Evolutionary conservation across 176 grass and related monocot genomes (phyloP).

Genomic region (Lolium rigidum): DNA sequence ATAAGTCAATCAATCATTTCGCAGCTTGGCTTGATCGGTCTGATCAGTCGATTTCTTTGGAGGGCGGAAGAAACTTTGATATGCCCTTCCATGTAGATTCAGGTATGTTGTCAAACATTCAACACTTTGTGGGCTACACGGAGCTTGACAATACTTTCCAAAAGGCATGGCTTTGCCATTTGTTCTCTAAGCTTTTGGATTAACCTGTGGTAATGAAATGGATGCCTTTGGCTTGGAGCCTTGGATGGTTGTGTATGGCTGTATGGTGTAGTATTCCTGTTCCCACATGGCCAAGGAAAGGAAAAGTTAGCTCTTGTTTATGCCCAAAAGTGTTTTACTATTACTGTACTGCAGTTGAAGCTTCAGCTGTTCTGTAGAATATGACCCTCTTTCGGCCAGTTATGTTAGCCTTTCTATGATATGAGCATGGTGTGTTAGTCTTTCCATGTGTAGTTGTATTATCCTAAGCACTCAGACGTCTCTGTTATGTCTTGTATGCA

Average conservation of each 20-base stretch:
- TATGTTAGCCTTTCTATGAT: slow-evolving; percentile 45
- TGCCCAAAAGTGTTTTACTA: not conserved
- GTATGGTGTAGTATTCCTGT: not conserved
- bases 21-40: slow-evolving; percentile 41
- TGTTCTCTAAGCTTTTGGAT: slow-evolving; percentile 4
- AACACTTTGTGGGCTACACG: slow-evolving; percentile 40
- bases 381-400: slow-evolving; percentile 18
- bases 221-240: not conserved
- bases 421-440: not conserved
- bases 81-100: slow-evolving; percentile 53
- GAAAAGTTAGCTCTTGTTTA: slow-evolving; percentile 7
- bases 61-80: slow-evolving; percentile 44
- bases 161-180: slow-evolving; percentile 14
- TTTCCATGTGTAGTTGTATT: slow-evolving; percentile 8
- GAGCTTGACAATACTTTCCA: slow-evolving; percentile 36
- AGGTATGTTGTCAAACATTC: slow-evolving; percentile 47
- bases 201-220: slow-evolving; percentile 5
- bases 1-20: slow-evolving; percentile 51
- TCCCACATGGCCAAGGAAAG: not conserved
- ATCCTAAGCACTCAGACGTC: slow-evolving; percentile 23
- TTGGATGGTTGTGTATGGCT: not conserved
- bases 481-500: slow-evolving; percentile 26
- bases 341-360: not conserved
- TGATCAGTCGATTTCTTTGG: slow-evolving; percentile 44
- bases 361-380: slow-evolving; percentile 34